These are phyloP conservation scores for Globisporangium middletonii DNA, from an alignment of 352 stramenopile genomes.

Conservation along the genomic window DNA sequence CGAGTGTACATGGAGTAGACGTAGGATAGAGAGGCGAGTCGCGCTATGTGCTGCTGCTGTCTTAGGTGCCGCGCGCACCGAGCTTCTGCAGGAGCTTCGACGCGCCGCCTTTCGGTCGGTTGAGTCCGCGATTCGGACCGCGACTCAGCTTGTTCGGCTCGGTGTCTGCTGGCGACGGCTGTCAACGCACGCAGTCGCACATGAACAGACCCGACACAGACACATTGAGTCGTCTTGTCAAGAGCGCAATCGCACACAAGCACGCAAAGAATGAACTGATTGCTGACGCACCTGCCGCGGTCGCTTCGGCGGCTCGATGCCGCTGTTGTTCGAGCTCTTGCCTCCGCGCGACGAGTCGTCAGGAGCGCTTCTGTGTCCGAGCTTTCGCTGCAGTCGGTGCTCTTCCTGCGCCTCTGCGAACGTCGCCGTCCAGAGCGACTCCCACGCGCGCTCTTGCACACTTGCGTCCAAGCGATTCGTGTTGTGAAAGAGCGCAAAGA, in stretches of 20 bases:
- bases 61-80: constrained; percentile 15
- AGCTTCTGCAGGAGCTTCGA: constrained; percentile 81
- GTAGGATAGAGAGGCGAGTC: not conserved
- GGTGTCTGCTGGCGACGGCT: constrained; percentile 35
- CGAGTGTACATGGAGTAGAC: not conserved
- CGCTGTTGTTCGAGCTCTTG: constrained; percentile 7
- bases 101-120: constrained; percentile 24
- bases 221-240: not conserved
- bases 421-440: constrained; percentile 38
- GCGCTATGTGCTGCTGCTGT: not conserved
- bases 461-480: constrained; percentile 12
- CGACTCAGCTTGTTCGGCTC: constrained; percentile 54
- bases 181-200: not conserved
- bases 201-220: not conserved
- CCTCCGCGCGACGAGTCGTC: constrained; percentile 12
- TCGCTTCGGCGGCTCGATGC: constrained; percentile 41
- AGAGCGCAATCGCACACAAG: not conserved
- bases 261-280: not conserved
- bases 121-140: constrained; percentile 28
- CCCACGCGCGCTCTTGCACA: constrained; percentile 26
- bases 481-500: constrained; percentile 57
- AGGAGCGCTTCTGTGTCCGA: constrained; percentile 12
- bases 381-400: constrained; percentile 33
- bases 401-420: constrained; percentile 60
- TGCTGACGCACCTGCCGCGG: constrained; percentile 33